Percentiles rank a stretch among this genome's conserved stretches.
Conservation (phyloP, 768 basidiomycete species). For the Dacryopinax primogenitus region DNA sequence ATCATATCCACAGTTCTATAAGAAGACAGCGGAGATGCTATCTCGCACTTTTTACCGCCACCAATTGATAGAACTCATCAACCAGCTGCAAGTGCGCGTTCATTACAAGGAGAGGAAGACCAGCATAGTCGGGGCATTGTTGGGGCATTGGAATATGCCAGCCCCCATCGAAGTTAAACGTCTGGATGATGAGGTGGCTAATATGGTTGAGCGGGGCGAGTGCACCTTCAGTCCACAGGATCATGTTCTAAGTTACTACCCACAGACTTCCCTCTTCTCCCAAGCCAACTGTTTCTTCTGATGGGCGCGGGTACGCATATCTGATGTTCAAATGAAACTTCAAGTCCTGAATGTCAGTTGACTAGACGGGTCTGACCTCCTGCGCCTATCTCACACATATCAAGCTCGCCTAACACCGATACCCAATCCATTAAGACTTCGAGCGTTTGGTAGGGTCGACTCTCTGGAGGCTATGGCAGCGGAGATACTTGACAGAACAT, state of each 20-base stretch:
- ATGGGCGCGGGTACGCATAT: constrained; percentile 49
- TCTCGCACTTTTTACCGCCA: neutral
- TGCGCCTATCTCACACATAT: constrained; percentile 45
- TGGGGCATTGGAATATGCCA: neutral
- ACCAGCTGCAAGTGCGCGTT: neutral
- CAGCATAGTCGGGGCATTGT: neutral
- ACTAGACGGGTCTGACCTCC: constrained; percentile 51
- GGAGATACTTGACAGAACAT: constrained; percentile 7
- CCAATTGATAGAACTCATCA: neutral
- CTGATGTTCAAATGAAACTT: constrained; percentile 10
- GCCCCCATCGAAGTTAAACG: neutral
- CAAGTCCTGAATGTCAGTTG: neutral
- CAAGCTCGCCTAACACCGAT: constrained; percentile 50
- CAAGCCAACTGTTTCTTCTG: constrained; percentile 52
- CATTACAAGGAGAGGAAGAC: neutral
- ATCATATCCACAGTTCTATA: neutral
- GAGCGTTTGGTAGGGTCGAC: constrained; percentile 44
- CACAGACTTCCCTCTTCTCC: constrained; percentile 44
- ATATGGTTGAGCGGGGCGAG: neutral
- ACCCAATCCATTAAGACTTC: constrained; percentile 43
- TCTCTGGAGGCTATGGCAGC: constrained; percentile 30
- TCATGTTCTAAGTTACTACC: neutral
- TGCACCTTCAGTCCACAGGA: neutral
- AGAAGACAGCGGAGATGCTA: neutral
- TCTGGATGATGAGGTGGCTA: neutral